A percentile compares a stretch with the other conserved stretches of the same genome.
phyloP scores from a whole-genome alignment of 1,284 basidiomycete genomes.

The Irpex rosettiformis region DNA sequence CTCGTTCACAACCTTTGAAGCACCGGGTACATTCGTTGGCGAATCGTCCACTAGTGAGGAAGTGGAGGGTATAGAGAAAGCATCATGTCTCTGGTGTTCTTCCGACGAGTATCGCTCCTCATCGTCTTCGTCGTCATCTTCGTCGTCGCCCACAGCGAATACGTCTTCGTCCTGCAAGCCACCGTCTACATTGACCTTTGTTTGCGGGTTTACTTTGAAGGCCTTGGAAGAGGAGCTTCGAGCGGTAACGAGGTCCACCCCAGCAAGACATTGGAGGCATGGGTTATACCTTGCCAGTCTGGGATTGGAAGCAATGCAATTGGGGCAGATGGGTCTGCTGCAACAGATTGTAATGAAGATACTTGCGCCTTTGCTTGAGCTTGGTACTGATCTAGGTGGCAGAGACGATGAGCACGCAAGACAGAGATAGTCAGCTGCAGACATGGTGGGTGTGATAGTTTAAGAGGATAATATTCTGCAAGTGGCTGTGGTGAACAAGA shows the following conservation, averaged over 20 bases:
- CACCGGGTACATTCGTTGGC: background rate
- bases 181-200: constrained; percentile 46
- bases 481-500: background rate
- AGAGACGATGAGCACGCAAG: constrained; percentile 64
- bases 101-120: background rate
- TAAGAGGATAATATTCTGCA: background rate
- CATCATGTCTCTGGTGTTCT: background rate
- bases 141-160: constrained; percentile 62
- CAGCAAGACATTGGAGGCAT: constrained; percentile 59
- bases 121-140: constrained; percentile 43
- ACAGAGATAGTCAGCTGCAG: constrained; percentile 37
- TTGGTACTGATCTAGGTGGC: constrained; percentile 30
- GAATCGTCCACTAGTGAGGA: constrained; percentile 6
- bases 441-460: background rate
- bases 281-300: constrained; percentile 60
- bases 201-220: background rate
- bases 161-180: constrained; percentile 53
- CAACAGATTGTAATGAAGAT: constrained; percentile 56
- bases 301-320: constrained; percentile 52
- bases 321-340: constrained; percentile 52
- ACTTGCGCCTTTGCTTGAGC: constrained; percentile 4
- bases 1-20: background rate
- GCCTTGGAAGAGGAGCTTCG: constrained; percentile 16
- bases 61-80: constrained; percentile 5
- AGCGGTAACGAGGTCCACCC: constrained; percentile 42